Base-by-base conservation (phyloP, 2,329 filamentous ascomycete species). In the Alternaria longipes region DNA sequence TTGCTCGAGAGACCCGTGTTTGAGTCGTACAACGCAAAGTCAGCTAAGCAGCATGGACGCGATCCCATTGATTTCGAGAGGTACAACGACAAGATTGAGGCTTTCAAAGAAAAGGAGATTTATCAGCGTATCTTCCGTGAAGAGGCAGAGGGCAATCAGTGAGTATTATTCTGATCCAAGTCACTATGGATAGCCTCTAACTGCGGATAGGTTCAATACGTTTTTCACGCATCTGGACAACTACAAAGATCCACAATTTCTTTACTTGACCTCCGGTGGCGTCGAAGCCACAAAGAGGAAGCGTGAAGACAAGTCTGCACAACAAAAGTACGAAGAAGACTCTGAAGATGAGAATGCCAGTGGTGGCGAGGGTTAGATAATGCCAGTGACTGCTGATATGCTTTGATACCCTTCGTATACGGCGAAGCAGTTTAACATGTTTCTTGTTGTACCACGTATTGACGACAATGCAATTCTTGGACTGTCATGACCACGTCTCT, bases 1-100 rank as follows among this genome's bases (percentile, higher is more conserved):
- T 82, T 98, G 56, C 86, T 99, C 4, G 95, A 99, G 80, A 84
- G 93, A 1, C 95, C 95, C 2, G 91, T 98, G 0, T 99, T 99
- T 75, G 90, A 94, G 63, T 89, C 84, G 51, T 98, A 97, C 81
- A 99, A 97, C 79, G 85, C 85, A 56, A 88, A 90, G 66, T 89
- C 91, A 1, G 85, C 85, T 8, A 83, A 84, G 36, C 86, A 87
- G 55, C 85, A 90, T 44, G 87, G 85, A 7, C 87, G 88, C 56
- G 86, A 91, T 51, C 84, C 86, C 24, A 89, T 99, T 59, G 89
- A 93, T 71, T 99, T 97, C 77, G 83, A 84, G 49, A 90, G 90
- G 64, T 93, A 90, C 72, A 88, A 94, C 61, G 86, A 89, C 49
- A 86, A 92, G 78, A 92, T 99, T 69, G 85, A 91, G 65, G 90